Conservation (phyloP, 805 yeast species). For the Saturnispora quitensis region DNA sequence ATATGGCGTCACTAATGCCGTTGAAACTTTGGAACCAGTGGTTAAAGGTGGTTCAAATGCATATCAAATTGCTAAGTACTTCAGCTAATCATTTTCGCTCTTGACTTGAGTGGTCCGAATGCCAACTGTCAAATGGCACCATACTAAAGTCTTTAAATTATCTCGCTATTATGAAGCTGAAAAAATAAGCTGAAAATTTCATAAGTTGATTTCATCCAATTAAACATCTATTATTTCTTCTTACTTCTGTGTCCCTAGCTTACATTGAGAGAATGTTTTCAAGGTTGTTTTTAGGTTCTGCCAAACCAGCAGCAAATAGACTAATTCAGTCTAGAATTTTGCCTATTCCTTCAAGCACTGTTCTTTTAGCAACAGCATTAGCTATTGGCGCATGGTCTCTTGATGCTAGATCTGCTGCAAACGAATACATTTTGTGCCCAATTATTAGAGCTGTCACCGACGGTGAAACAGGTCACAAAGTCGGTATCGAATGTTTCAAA, state of each 20-base stretch:
- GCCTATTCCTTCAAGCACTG: slow-evolving; percentile 16
- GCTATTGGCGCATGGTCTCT: slow-evolving; percentile 45
- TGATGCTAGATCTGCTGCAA: slow-evolving; percentile 76
- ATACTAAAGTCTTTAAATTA: background rate
- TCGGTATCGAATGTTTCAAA: slow-evolving; percentile 65
- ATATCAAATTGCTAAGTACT: slow-evolving; percentile 3
- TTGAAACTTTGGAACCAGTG: slow-evolving; percentile 12
- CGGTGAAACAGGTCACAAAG: slow-evolving; percentile 79
- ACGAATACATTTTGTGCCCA: slow-evolving; percentile 78
- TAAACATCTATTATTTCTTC: background rate
- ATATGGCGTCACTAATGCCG: slow-evolving; percentile 4
- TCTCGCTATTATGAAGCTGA: background rate
- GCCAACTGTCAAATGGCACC: background rate
- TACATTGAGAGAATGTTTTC: background rate
- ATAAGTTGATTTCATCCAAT: background rate
- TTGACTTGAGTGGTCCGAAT: background rate
- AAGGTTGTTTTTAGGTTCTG: background rate
- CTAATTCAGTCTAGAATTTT: slow-evolving; percentile 11
- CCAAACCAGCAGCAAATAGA: background rate
- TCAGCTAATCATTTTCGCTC: background rate
- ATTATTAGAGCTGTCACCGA: slow-evolving; percentile 56
- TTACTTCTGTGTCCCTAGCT: background rate
- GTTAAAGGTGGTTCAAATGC: slow-evolving; percentile 3
- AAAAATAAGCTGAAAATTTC: background rate
- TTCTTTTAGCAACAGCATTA: slow-evolving; percentile 19